phyloP scores from a whole-genome alignment of 805 yeast genomes.

The Saturnispora zaruensis region DNA sequence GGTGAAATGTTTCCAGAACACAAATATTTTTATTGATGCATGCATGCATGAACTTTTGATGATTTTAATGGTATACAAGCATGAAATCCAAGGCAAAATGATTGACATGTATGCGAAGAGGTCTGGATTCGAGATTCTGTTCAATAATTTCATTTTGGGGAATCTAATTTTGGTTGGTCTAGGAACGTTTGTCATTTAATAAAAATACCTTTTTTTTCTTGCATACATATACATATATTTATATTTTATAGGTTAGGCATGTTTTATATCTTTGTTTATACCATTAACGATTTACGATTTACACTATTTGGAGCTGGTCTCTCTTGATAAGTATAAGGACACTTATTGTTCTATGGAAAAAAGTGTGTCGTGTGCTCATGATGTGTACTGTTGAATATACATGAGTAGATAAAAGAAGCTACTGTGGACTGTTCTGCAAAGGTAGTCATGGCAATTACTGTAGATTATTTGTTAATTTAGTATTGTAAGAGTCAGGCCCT shows the following conservation, averaged over 20 bases:
- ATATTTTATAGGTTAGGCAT: background rate
- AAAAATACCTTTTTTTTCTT: too few relatives aligned
- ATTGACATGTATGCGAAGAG: conserved; percentile 26
- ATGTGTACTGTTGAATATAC: background rate
- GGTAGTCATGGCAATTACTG: too few relatives aligned
- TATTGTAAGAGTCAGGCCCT: background rate
- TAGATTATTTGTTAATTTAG: too few relatives aligned
- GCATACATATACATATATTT: background rate
- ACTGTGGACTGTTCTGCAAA: too few relatives aligned
- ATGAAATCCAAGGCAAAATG: conserved; percentile 24
- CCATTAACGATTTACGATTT: background rate
- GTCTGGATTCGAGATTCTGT: conserved; percentile 28
- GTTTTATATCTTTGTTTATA: background rate
- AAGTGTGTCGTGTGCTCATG: background rate
- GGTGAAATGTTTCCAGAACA: conserved; percentile 19
- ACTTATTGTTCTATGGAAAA: background rate
- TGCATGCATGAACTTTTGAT: conserved; percentile 24
- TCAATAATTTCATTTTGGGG: conserved; percentile 33
- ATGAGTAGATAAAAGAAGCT: background rate
- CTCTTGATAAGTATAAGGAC: background rate
- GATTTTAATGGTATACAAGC: conserved; percentile 25
- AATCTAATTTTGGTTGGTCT: conserved; percentile 32
- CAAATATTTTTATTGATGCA: conserved; percentile 26
- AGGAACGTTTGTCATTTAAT: conserved; percentile 29
- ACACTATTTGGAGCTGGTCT: background rate